Conservation (phyloP, 2,329 filamentous ascomycete species). For the Westerdykella aurantiaca region DNA sequence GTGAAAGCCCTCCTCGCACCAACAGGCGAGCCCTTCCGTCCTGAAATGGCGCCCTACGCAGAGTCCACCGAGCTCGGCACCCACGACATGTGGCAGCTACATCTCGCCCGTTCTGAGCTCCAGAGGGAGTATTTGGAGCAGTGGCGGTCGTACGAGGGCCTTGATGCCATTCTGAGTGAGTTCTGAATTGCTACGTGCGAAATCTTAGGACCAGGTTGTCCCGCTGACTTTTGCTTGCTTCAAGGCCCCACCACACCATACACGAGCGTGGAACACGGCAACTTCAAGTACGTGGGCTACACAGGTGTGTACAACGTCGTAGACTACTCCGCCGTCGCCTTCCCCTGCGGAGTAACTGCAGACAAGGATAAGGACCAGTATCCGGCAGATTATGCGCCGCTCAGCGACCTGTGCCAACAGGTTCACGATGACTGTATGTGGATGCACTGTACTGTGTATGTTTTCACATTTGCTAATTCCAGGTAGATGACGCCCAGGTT, state of each 20-base stretch:
- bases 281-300: conserved; percentile 44
- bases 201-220: background rate
- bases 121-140: conserved; percentile 42
- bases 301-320: conserved; percentile 46
- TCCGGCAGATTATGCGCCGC: conserved; percentile 16
- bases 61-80: conserved; percentile 41
- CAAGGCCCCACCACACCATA: conserved; percentile 43
- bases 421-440: conserved; percentile 40
- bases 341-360: conserved; percentile 39
- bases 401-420: conserved; percentile 38
- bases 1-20: conserved; percentile 38
- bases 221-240: background rate
- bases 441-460: background rate
- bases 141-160: conserved; percentile 37
- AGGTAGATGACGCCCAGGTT: conserved; percentile 31
- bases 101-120: conserved; percentile 42
- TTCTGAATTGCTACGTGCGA: background rate
- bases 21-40: conserved; percentile 42
- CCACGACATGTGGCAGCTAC: conserved; percentile 46
- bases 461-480: conserved; percentile 1
- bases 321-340: conserved; percentile 44
- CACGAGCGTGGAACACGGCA: conserved; percentile 38
- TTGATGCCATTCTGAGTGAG: conserved; percentile 43
- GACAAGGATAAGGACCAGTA: conserved; percentile 37
- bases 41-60: conserved; percentile 46